Percentiles rank a stretch among this genome's conserved stretches.
Evolutionary conservation across 192 early-diverging fungal genomes (phyloP).

Genomic region (Lobulomyces angularis): DNA sequence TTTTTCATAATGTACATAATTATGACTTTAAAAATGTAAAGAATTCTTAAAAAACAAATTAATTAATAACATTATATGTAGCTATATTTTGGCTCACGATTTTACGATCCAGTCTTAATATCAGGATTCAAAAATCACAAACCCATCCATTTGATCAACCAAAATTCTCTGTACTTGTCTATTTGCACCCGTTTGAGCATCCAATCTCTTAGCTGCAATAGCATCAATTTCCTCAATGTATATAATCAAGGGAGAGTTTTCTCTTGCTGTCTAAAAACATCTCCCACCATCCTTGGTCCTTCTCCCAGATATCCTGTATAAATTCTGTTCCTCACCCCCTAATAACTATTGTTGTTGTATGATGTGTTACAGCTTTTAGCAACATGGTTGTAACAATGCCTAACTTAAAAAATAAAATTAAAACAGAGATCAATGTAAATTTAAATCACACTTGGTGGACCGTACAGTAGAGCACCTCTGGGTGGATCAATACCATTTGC

Average conservation of each 20-base stretch:
- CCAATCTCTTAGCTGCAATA: constrained; percentile 83
- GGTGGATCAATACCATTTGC: constrained; percentile 99
- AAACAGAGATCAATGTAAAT: neutral
- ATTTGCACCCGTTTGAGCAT: constrained; percentile 96
- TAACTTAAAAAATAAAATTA: neutral
- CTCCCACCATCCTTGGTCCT: constrained; percentile 93
- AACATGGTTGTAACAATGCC: constrained; percentile 98
- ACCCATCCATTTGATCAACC: constrained; percentile 98
- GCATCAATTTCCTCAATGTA: constrained; percentile 99
- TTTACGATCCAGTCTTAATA: too few relatives aligned
- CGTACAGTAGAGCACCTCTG: constrained; percentile 94
- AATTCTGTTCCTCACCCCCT: constrained; percentile 95
- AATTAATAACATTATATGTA: too few relatives aligned
- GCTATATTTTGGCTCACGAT: too few relatives aligned
- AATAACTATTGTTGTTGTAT: constrained; percentile 91
- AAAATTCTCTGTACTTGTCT: constrained; percentile 97
- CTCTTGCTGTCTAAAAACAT: constrained; percentile 88
- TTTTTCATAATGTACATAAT: too few relatives aligned
- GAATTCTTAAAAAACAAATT: too few relatives aligned
- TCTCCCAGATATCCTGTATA: constrained; percentile 99
- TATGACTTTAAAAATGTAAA: too few relatives aligned
- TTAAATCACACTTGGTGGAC: too few relatives aligned
- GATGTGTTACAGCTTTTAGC: constrained; percentile 97
- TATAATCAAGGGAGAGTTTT: constrained; percentile 94
- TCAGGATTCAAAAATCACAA: too few relatives aligned